Conservation (phyloP, 176 grass and related monocot species). For the Themeda triandra region DNA sequence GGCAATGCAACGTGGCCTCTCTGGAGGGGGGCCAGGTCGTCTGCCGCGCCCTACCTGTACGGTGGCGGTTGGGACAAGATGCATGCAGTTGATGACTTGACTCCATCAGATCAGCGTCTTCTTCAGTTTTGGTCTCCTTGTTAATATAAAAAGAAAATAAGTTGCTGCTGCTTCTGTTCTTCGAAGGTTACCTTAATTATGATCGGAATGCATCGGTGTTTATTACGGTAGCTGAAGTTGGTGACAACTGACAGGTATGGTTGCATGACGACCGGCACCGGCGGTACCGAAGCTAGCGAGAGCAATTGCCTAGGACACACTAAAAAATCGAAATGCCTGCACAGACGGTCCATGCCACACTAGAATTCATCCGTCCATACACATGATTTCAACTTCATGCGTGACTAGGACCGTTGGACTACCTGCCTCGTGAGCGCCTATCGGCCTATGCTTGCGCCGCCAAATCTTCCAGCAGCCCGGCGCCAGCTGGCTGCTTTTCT, state of each 20-base stretch:
- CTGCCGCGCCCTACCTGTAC: background rate
- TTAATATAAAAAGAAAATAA: background rate
- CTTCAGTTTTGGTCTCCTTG: background rate
- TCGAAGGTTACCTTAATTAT: too few species aligned
- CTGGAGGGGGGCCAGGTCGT: background rate
- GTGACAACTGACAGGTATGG: background rate
- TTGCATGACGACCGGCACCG: background rate
- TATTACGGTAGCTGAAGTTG: background rate
- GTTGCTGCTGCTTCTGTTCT: background rate
- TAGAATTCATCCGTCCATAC: background rate
- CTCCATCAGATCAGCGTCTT: background rate
- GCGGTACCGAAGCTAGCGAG: background rate
- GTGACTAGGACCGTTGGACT: background rate
- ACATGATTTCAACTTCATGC: background rate
- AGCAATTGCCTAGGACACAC: too few species aligned
- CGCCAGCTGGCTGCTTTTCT: too few species aligned
- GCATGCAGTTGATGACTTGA: background rate
- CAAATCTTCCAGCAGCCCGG: background rate
- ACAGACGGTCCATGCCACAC: background rate
- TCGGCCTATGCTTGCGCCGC: background rate
- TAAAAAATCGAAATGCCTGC: too few species aligned
- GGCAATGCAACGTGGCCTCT: conserved; percentile 9
- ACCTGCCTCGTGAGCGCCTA: background rate
- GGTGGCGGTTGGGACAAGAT: background rate
- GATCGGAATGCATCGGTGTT: background rate